phyloP scores from a whole-genome alignment of 768 basidiomycete species.

The Coprinopsis sp. region DNA sequence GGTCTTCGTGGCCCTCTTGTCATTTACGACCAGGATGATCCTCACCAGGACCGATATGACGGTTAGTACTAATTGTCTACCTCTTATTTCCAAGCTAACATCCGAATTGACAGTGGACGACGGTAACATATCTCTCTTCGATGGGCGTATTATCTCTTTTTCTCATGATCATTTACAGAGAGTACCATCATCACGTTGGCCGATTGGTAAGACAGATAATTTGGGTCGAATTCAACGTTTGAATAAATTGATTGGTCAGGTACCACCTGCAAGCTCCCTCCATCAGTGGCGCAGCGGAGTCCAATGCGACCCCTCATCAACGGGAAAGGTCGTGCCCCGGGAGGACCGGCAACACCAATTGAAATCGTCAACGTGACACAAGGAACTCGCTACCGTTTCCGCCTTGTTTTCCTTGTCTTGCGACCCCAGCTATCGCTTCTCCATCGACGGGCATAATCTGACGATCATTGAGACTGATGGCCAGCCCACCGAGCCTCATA shows the following conservation, averaged over 20 bases:
- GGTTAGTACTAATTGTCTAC: conserved; percentile 13
- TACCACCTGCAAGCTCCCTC: conserved; percentile 20
- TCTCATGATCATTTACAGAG: conserved; percentile 9
- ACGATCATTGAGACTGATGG: conserved; percentile 42
- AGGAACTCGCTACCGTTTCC: conserved; percentile 48
- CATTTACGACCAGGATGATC: conserved; percentile 19
- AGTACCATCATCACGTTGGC: conserved; percentile 44
- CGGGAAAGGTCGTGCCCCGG: conserved; percentile 41
- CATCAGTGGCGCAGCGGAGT: conserved; percentile 14
- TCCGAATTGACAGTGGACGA: too few species aligned
- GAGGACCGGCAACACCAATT: conserved; percentile 35
- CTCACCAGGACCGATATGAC: conserved; percentile 21
- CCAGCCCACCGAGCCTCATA: conserved; percentile 25
- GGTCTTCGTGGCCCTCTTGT: conserved; percentile 20
- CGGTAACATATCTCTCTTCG: too few species aligned
- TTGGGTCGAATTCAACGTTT: too few species aligned
- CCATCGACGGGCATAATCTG: conserved; percentile 38
- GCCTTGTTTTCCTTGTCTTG: conserved; percentile 47
- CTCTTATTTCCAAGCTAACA: not conserved
- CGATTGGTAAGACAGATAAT: too few species aligned
- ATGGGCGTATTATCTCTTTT: too few species aligned
- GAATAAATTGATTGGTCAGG: conserved; percentile 49
- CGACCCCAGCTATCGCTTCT: conserved; percentile 38
- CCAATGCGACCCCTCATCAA: conserved; percentile 49
- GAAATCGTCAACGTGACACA: conserved; percentile 40